Evolutionary conservation across 768 basidiomycete species (phyloP), one percentile per base, ranked within the genome.

Genomic region (Leccinum subgranulosum): DNA sequence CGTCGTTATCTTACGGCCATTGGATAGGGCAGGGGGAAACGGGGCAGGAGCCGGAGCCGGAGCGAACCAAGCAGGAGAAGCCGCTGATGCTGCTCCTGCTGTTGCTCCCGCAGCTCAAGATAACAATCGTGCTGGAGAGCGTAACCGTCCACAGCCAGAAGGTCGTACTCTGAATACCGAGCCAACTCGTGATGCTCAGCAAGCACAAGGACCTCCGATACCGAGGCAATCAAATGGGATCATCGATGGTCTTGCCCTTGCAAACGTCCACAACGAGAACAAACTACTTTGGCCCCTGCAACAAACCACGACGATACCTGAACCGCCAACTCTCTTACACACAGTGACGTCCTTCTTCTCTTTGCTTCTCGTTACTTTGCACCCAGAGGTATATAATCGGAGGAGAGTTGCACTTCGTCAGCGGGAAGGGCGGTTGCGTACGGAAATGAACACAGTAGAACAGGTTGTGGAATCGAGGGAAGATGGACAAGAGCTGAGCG

Each of bases 301-400:
- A 57, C 56, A 62, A 33, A 49, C 62, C 36, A 9, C 59, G 47
- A 50, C 54, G n/a, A 21, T 47, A 3, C 63, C 63, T 17, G 67
- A 68, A 19, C 78, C 81, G 51, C 86, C 86, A 10, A 69, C 73
- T 23, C 55, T 86, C 5, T 63, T 75, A 9, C 83, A 80, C 65
- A 86, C 83, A 64, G 55, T 73, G 23, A 68, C 70, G 46, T 79
- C 81, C 9, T 89, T 91, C 66, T 60, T 83, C 29, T 73, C 75
- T 29, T 71, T 91, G 33, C 72, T 90, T 43, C 34, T 84, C 28
- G 74, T 81, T 31, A 89, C 88, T 15, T 68, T 88, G 34, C 84
- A 90, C 66, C 89, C 89, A 5, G 88, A 87, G 39, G 76, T 88
- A 41, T 90, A 88, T 83, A 84, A 90, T 65, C 80, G 83, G 58